Evolutionary conservation across 1,284 basidiomycete species (phyloP), one percentile per base, ranked within the genome.

Genomic region (Sporisorium sorghi): DNA sequence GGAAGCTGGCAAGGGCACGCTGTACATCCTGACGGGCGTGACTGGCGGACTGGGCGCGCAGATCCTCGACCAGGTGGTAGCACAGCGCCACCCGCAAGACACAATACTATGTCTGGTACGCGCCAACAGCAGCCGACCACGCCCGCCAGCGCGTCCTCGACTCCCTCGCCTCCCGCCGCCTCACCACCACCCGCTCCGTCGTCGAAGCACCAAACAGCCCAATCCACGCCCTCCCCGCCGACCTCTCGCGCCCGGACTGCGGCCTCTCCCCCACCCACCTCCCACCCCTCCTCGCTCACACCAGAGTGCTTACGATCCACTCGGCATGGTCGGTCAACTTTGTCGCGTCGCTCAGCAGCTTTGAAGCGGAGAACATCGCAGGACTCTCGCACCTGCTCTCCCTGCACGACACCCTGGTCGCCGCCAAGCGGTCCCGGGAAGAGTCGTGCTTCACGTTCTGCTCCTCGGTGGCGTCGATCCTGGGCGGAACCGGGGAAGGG

Each of bases 21-120:
- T 73, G 3, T 68, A 66, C 26, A 32, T 81, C 7, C 85, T 90
- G 28, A 90, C 90, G 0, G 90, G 90, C 5, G 88, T 87, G 0
- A 90, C 90, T 0, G 90, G 90, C 0, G 88, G 88, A 0, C 86
- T 90, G 7, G 90, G 90, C 3, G 88, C 89, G 0, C 88, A 89
- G 59, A 85, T 90, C 12, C 86, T 90, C 19, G 81, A 86, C 30
- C 86, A 87, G 53, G 85, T 90, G 2, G 80, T 87, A 2, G 68
- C 82, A 1, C 82, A 84, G 2, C 63, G 32, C 8, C 1, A 82
- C 0, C 53, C 57, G 3, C 57, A 80, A 2, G 77, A 77, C 28
- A 84, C 82, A 3, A 85, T 90, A 33, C 85, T 89, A 59, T 90
- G 88, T 76, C 85, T 90, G 3, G 88, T 87, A 8, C 87, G 88